phyloP scores from a whole-genome alignment of 1,139 yeast species.

The Geotrichum macrosporum region DNA sequence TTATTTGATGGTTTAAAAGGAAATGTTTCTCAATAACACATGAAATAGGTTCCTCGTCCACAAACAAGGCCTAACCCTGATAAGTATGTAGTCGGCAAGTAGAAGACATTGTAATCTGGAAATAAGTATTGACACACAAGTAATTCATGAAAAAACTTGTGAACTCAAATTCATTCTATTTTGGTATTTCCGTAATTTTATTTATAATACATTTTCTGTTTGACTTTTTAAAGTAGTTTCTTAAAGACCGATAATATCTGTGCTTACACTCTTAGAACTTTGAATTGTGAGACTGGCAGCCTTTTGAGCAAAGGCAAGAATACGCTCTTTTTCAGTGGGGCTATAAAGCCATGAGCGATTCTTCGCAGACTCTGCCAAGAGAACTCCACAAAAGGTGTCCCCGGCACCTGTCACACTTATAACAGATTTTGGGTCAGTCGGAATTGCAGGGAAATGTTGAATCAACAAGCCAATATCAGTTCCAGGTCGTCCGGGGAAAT shows the following conservation, averaged over 20 bases:
- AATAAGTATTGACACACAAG: too few species aligned
- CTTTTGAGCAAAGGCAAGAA: slow-evolving; percentile 47
- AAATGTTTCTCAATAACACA: too few species aligned
- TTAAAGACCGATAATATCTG: slow-evolving; percentile 20
- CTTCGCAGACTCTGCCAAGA: slow-evolving; percentile 41
- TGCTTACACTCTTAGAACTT: slow-evolving; percentile 35
- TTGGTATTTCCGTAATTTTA: too few species aligned
- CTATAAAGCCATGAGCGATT: slow-evolving; percentile 34
- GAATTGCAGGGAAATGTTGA: slow-evolving; percentile 52
- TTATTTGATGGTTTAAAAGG: too few species aligned
- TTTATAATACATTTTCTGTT: background rate
- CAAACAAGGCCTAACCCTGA: too few species aligned
- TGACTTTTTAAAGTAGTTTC: background rate
- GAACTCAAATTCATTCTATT: too few species aligned
- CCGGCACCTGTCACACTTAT: slow-evolving; percentile 67
- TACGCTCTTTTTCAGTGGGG: slow-evolving; percentile 30
- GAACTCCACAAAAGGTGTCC: slow-evolving; percentile 56
- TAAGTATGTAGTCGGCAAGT: too few species aligned
- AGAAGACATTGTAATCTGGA: too few species aligned
- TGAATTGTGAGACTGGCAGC: slow-evolving; percentile 53
- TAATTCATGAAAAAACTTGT: too few species aligned
- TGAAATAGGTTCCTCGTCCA: too few species aligned
- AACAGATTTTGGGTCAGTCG: slow-evolving; percentile 32
- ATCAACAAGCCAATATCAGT: slow-evolving; percentile 49
- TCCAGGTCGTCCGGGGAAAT: slow-evolving; percentile 20